phyloP scores from a whole-genome alignment of 495 filamentous ascomycete species.

The Articulospora tetracladia region DNA sequence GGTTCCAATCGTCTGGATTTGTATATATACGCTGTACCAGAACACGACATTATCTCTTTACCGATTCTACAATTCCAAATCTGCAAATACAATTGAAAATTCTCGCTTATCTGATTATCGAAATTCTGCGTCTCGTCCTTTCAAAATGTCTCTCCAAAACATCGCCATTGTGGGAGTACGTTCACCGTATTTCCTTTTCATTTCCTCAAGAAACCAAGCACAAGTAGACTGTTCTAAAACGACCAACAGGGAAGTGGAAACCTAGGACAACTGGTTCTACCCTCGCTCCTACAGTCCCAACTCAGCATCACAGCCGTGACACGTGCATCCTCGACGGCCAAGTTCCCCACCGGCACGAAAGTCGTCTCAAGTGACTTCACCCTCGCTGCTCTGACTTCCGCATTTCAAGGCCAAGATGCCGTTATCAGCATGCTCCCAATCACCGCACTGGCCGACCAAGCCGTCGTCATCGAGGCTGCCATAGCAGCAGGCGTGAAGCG shows the following conservation, averaged over 20 bases:
- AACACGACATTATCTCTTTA: no score
- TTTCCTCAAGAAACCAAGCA: not conserved
- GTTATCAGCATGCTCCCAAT: conserved; percentile 48
- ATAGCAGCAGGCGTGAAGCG: conserved; percentile 53
- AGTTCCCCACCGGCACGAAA: conserved; percentile 30
- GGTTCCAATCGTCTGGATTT: no score
- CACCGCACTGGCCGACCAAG: conserved; percentile 36
- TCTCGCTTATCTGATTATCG: no score
- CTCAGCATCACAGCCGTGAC: conserved; percentile 58
- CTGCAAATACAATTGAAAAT: no score
- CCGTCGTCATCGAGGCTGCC: conserved; percentile 54
- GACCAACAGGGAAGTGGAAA: conserved; percentile 42
- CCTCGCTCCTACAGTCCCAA: conserved; percentile 46
- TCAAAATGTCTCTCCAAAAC: conserved; percentile 11
- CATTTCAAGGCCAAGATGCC: conserved; percentile 52
- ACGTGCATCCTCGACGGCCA: conserved; percentile 40
- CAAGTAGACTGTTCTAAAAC: not conserved
- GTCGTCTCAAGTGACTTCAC: conserved; percentile 52
- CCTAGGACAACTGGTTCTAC: conserved; percentile 51
- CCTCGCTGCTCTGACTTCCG: conserved; percentile 42
- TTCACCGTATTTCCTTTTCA: not conserved
- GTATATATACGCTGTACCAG: no score
- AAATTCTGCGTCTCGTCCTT: no score
- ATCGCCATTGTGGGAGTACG: conserved; percentile 12
- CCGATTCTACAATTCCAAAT: no score